Base-by-base conservation (phyloP, 164 flowering plant species). In the Vitis rupestris region DNA sequence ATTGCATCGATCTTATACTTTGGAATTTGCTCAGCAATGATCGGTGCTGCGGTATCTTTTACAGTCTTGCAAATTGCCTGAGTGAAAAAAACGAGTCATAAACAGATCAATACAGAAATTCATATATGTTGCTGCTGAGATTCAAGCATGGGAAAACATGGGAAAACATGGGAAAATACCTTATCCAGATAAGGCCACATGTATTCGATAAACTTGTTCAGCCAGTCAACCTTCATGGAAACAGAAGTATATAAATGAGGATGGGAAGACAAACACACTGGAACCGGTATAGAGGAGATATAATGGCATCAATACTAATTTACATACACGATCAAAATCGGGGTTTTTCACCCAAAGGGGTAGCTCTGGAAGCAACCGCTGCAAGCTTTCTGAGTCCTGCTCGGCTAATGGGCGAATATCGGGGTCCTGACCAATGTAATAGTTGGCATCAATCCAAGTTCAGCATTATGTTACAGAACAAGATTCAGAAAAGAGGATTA, bases 151-250 rank as follows among this genome's bases (percentile, higher is more conserved):
- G 4, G 16, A 31, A 59, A 70, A 29, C 49, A 51, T 14, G 59
- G n/a, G 8, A 16, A 9, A 60, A 70, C 17, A 54, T 63, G 55
- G 16, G 49, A 16, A 75, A 61, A 57, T 78, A 95, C 99, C 97
- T 91, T 90, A 84, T 93, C 97, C 63, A 96, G 84, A 73, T 88
- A 89, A 69, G 99, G 99, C 98, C 99, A 96, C 96, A 96, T 88
- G 9, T 31, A 50, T 30, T 73, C 87, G 27, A 96, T 67, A 66
- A 96, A 89, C 78, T 76, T 90, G 87, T 92, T 96, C 23, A 96
- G 83, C 98, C 98, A 96, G 72, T 96, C 99, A 81, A 96, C 68
- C 99, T 95, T 75, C 74, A 80, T 10, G 52, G 23, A 47, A 67
- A 12, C 55, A 37, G 30, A 57, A 54, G 55, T 16, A 11, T 3